Conservation (phyloP, 306 rosid genomes). For the Quercus robur region DNA sequence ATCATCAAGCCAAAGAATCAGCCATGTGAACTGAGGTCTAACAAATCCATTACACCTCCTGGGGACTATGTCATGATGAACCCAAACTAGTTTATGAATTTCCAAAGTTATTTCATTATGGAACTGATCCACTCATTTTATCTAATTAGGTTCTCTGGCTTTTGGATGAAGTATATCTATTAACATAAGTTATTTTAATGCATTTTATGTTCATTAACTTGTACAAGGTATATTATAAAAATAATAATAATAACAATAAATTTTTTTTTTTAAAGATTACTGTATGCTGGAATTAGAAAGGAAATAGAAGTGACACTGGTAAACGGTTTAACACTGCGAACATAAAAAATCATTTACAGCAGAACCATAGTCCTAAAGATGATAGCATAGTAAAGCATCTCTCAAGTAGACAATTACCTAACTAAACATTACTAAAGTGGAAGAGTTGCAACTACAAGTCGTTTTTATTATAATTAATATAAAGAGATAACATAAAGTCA, state of each 20-base stretch:
- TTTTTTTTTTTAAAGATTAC: neutral
- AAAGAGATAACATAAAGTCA: neutral
- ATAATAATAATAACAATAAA: no score
- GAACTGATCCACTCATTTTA: neutral
- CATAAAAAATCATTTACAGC: no score
- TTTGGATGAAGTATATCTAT: neutral
- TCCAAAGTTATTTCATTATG: neutral
- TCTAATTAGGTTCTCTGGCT: neutral
- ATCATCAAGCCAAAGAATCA: no score
- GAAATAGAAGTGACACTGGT: neutral
- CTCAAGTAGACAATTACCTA: neutral
- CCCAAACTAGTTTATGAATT: neutral
- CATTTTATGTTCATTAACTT: neutral
- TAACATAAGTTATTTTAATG: neutral
- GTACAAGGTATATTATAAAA: neutral
- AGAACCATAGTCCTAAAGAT: no score
- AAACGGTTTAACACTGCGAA: neutral
- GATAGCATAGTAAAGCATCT: no score
- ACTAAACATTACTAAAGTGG: neutral
- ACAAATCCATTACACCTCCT: neutral
- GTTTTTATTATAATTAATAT: neutral
- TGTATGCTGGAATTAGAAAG: neutral
- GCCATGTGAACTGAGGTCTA: no score
- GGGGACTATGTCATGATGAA: neutral
- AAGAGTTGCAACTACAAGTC: neutral